These are phyloP conservation scores for Manihot esculenta DNA, from an alignment of 441 rosid species.

Conservation along the genomic window DNA sequence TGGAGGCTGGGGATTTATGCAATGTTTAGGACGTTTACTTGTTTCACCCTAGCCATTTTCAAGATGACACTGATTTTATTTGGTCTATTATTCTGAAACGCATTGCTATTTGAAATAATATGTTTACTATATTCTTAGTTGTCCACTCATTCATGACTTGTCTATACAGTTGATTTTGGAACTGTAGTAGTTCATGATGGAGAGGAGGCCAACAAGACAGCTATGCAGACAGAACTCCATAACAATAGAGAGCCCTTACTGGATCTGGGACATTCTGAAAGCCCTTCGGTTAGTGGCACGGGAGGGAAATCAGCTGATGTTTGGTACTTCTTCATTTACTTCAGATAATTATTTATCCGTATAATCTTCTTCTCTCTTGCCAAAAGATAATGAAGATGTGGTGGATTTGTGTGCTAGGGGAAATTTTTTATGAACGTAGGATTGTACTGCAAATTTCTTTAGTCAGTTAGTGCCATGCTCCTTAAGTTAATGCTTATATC, in stretches of 20 bases:
- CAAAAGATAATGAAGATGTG: neutral
- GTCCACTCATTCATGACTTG: slow-evolving; percentile 11
- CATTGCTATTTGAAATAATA: neutral
- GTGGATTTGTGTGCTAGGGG: neutral
- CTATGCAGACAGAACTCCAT: slow-evolving; percentile 31
- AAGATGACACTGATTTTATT: neutral
- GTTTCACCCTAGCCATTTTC: neutral
- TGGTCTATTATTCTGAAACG: neutral
- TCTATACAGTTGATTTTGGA: slow-evolving; percentile 71
- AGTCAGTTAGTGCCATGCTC: neutral
- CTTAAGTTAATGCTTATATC: neutral
- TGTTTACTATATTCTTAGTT: neutral
- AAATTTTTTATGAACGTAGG: neutral
- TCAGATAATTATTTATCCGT: slow-evolving; percentile 12
- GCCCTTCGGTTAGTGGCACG: slow-evolving; percentile 36
- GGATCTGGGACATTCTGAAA: slow-evolving; percentile 33
- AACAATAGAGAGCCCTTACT: slow-evolving; percentile 37
- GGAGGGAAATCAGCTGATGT: slow-evolving; percentile 38
- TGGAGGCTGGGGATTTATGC: neutral
- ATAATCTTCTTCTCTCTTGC: neutral
- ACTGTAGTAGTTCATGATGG: slow-evolving; percentile 75
- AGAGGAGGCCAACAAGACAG: slow-evolving; percentile 43
- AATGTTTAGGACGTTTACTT: neutral
- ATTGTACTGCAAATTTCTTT: neutral
- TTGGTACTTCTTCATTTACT: slow-evolving; percentile 37